phyloP scores from a whole-genome alignment of 768 basidiomycete genomes.

The Hortiboletus campestris region DNA sequence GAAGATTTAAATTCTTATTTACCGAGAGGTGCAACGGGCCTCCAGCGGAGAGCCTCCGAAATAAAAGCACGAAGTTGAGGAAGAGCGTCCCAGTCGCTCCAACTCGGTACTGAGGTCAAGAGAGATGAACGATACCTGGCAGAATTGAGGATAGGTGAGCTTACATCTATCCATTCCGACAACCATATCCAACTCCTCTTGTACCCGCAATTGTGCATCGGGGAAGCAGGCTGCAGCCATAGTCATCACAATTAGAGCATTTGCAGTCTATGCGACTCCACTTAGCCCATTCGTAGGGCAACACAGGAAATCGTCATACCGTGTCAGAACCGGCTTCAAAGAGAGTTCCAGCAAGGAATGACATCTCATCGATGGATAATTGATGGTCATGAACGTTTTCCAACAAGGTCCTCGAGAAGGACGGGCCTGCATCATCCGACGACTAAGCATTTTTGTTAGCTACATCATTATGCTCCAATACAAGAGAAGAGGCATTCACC shows the following conservation, averaged over 20 bases:
- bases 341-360: conserved; percentile 58
- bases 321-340: conserved; percentile 65
- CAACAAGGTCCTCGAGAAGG: conserved; percentile 56
- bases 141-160: background rate
- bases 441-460: conserved; percentile 5
- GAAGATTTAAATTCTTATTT: background rate
- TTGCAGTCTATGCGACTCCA: background rate
- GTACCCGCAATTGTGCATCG: conserved; percentile 46
- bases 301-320: conserved; percentile 13
- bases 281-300: background rate
- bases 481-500: conserved; percentile 24
- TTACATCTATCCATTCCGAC: conserved; percentile 40
- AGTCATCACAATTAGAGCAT: conserved; percentile 37
- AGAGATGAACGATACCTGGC: too few species aligned
- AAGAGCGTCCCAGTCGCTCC: conserved; percentile 33
- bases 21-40: conserved; percentile 33
- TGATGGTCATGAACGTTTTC: conserved; percentile 47
- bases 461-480: background rate
- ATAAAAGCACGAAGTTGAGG: conserved; percentile 38
- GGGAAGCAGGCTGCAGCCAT: conserved; percentile 58
- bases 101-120: conserved; percentile 33
- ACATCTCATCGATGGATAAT: conserved; percentile 50
- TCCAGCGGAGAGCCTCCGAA: conserved; percentile 38
- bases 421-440: conserved; percentile 10
- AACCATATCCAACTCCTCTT: conserved; percentile 51